Base-by-base conservation (phyloP, 345 rosid species). In the Hibiscus syriacus region DNA sequence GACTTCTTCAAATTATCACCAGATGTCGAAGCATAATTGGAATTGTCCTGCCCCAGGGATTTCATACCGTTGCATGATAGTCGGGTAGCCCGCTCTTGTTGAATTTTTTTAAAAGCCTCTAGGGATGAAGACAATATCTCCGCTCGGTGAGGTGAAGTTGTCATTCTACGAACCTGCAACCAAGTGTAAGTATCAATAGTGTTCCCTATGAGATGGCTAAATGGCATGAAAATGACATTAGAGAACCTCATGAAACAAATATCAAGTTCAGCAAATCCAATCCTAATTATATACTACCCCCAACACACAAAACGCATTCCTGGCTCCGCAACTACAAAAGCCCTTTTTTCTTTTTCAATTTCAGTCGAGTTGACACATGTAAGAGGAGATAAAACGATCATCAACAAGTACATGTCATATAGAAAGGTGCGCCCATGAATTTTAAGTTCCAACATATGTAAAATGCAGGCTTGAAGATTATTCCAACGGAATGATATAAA, bases 151-250 rank as follows among this genome's bases (percentile, higher is more conserved):
- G 93, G 81, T 66, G 90, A 85, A 70, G 85, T 84, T 23, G 90
- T 83, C 90, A 87, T 85, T 78, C 90, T 79, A 54, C 93, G 78
- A 69, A 85, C 93, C 93, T 88, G 86, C 81, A 75, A 23, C 72
- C 26, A 77, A 65, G 49, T 73, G 45, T 49, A 70, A 65, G 77
- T 39, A 68, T 72, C 48, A 30, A 54, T 69, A 10, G 30, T 54
- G 68, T 74, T 64, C 77, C 65, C 67, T 57, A 56, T 60, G 55
- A 56, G 41, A 76, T 54, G 73, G 55, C 61, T 55, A 72, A 39
- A 16, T 17, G 32, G 69, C 38, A 60, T 13, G 29, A 60, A 72
- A 30, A 52, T n/a, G 22, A 26, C 26, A 26, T 55, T 22, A 25
- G 39, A 65, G 27, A 50, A 48, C 69, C 52, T 23, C 2, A 16